phyloP scores from a whole-genome alignment of 176 grass and related monocot genomes.

The Luzula sylvatica region DNA sequence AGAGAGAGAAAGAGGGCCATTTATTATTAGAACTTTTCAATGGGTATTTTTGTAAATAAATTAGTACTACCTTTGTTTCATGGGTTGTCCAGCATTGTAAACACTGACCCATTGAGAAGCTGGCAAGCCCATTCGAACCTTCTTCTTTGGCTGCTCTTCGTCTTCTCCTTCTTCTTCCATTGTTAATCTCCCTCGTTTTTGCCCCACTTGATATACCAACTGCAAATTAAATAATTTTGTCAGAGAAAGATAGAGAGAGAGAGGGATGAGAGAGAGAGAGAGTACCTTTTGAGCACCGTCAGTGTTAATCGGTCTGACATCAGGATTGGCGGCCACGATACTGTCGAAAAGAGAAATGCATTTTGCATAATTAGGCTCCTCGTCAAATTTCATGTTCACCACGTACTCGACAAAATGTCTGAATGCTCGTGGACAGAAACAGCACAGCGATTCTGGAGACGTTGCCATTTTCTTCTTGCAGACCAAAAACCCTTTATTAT shows the following conservation, averaged over 20 bases:
- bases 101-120: slow-evolving; percentile 88
- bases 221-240: slow-evolving; percentile 23
- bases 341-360: slow-evolving; percentile 98
- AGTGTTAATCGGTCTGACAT: slow-evolving; percentile 86
- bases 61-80: slow-evolving; percentile 69
- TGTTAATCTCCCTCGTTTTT: slow-evolving; percentile 79
- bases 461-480: slow-evolving; percentile 98
- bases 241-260: slow-evolving; percentile 10
- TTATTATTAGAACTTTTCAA: too few species aligned
- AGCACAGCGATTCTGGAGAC: slow-evolving; percentile 77
- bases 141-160: slow-evolving; percentile 92
- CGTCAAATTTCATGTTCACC: slow-evolving; percentile 86
- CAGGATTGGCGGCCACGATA: slow-evolving; percentile 83
- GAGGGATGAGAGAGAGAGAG: slow-evolving; percentile 7
- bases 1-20: slow-evolving; percentile 8
- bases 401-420: slow-evolving; percentile 79
- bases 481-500: slow-evolving; percentile 92
- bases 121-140: slow-evolving; percentile 87
- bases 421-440: slow-evolving; percentile 78
- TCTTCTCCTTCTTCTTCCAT: slow-evolving; percentile 82
- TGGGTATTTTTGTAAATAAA: not conserved
- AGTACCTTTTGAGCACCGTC: slow-evolving; percentile 98
- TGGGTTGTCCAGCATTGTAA: slow-evolving; percentile 83
- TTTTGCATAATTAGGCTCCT: slow-evolving; percentile 84
- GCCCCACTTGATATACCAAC: slow-evolving; percentile 80